phyloP scores from a whole-genome alignment of 768 basidiomycete genomes.

The Kwoniella botswanensis region DNA sequence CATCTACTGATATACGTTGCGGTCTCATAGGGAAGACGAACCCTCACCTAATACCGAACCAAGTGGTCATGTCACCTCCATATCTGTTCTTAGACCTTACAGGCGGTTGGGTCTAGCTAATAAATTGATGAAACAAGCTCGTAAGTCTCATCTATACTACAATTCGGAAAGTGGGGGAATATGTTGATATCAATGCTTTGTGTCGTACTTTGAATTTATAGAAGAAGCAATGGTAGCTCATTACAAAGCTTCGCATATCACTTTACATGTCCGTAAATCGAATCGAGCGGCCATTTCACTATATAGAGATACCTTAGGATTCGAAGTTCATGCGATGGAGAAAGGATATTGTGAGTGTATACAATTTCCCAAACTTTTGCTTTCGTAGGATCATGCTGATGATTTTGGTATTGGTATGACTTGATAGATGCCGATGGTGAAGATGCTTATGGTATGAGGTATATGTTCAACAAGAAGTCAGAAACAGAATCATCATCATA shows the following conservation, averaged over 20 bases:
- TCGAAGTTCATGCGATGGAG: slow-evolving; percentile 82
- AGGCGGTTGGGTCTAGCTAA: slow-evolving; percentile 90
- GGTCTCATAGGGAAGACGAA: slow-evolving; percentile 63
- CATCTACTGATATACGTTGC: too few relatives aligned
- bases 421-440: slow-evolving; percentile 88
- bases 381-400: slow-evolving; percentile 1
- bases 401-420: neutral
- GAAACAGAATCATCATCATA: neutral
- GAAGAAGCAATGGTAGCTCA: slow-evolving; percentile 89
- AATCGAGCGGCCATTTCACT: slow-evolving; percentile 88
- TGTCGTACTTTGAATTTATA: slow-evolving; percentile 51
- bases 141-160: slow-evolving; percentile 62
- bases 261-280: slow-evolving; percentile 91
- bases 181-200: neutral
- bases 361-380: too few relatives aligned
- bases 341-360: slow-evolving; percentile 81
- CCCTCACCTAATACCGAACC: slow-evolving; percentile 62
- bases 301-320: slow-evolving; percentile 88
- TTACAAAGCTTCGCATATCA: slow-evolving; percentile 83
- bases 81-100: slow-evolving; percentile 88
- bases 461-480: slow-evolving; percentile 56
- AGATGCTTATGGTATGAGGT: slow-evolving; percentile 89
- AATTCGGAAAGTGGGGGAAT: too few relatives aligned
- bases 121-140: slow-evolving; percentile 89
- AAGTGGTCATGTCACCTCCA: slow-evolving; percentile 95